Percentiles rank a stretch among this genome's conserved stretches.
Evolutionary conservation across 176 grass and related monocot species (phyloP).

Genomic region (Ananas comosus): DNA sequence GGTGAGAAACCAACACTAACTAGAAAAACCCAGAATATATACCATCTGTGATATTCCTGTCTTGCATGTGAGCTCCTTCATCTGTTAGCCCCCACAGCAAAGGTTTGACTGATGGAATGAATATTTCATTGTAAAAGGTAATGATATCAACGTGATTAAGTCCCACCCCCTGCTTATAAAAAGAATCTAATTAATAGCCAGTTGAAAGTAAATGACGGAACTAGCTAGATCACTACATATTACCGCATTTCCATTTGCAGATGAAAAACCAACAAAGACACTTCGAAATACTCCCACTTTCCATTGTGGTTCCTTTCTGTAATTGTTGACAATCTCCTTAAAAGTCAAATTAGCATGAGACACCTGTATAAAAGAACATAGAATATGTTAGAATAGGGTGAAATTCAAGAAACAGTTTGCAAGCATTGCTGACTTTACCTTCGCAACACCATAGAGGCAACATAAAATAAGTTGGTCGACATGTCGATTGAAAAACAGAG

Average conservation of each 20-base stretch:
- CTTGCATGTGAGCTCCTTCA: conserved; percentile 28
- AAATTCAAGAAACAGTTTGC: conserved; percentile 5
- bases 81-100: conserved; percentile 54
- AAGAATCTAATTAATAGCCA: conserved; percentile 18
- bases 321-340: conserved; percentile 65
- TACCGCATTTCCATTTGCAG: conserved; percentile 49
- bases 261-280: conserved; percentile 46
- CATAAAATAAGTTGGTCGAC: conserved; percentile 90
- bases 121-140: conserved; percentile 87
- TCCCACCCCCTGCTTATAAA: conserved; percentile 42
- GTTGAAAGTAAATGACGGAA: conserved; percentile 12
- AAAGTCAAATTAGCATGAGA: conserved; percentile 50
- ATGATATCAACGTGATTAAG: conserved; percentile 72
- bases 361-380: conserved; percentile 46
- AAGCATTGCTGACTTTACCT: conserved; percentile 34
- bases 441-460: conserved; percentile 89
- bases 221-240: conserved; percentile 17
- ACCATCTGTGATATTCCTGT: conserved; percentile 60
- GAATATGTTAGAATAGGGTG: conserved; percentile 23
- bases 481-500: conserved; percentile 85
- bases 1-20: conserved; percentile 14
- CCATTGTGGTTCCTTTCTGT: conserved; percentile 78
- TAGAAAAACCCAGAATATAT: conserved; percentile 21
- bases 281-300: conserved; percentile 66
- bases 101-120: conserved; percentile 74